phyloP scores from a whole-genome alignment of 441 rosid species.

The Erysimum cheiri region DNA sequence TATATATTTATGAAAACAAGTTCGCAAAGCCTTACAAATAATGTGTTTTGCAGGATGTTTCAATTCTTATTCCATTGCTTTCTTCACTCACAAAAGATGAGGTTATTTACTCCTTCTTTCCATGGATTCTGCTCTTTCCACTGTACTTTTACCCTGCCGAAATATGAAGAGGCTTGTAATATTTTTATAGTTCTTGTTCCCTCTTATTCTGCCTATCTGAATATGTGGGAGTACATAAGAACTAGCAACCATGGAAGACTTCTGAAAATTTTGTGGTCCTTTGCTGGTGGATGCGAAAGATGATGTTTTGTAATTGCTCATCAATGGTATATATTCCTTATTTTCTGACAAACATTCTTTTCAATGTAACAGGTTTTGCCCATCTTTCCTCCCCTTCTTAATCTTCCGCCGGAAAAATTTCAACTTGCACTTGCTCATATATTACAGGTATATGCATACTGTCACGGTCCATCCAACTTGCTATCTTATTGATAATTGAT shows the following conservation, averaged over 20 bases:
- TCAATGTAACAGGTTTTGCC: conserved; percentile 79
- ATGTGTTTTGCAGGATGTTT: conserved; percentile 80
- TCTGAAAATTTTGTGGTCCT: conserved; percentile 20
- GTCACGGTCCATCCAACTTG: conserved; percentile 18
- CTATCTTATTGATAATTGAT: conserved; percentile 7
- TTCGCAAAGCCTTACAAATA: conserved; percentile 29
- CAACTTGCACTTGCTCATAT: conserved; percentile 97
- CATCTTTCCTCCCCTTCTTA: conserved; percentile 90
- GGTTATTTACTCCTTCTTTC: conserved; percentile 53
- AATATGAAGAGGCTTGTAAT: conserved; percentile 26
- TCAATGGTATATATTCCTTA: conserved; percentile 18
- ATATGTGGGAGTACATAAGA: conserved; percentile 19
- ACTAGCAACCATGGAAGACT: conserved; percentile 26
- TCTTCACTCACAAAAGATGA: conserved; percentile 94
- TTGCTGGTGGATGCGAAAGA: conserved; percentile 27
- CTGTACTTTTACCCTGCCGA: conserved; percentile 19
- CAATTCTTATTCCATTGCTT: conserved; percentile 94
- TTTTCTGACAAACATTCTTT: conserved; percentile 26
- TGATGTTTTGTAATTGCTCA: conserved; percentile 10
- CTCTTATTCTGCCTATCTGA: conserved; percentile 7
- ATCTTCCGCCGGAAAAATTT: conserved; percentile 94
- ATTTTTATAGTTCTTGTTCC: conserved; percentile 2
- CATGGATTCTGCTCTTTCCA: conserved; percentile 27
- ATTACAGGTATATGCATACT: conserved; percentile 75
- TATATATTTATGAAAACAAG: conserved; percentile 23